Evolutionary conservation across 108 stramenopile species (phyloP).

Genomic region (Mediolabrus comicus): DNA sequence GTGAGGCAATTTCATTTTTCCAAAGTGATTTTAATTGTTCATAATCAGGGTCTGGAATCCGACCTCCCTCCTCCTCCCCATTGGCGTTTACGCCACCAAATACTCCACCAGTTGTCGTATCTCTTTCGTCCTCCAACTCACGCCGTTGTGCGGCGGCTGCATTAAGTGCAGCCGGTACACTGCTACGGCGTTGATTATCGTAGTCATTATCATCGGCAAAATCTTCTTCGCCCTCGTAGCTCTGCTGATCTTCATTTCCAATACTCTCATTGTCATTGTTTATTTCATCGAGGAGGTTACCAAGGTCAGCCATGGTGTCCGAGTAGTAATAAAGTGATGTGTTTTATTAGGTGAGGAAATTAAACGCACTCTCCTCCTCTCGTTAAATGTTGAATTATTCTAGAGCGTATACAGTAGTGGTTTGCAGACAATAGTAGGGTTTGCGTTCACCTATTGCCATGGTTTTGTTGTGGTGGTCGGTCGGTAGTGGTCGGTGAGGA

Average conservation of each 20-base stretch:
- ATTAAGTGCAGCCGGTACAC: constrained; percentile 21
- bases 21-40: constrained; percentile 58
- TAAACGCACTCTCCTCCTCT: no score
- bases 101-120: not conserved
- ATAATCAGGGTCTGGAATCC: constrained; percentile 54
- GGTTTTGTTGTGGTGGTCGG: no score
- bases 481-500: no score
- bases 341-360: no score
- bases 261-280: constrained; percentile 43
- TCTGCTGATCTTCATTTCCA: constrained; percentile 12
- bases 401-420: no score
- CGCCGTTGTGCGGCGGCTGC: constrained; percentile 17
- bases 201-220: not conserved
- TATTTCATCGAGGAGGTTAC: constrained; percentile 62
- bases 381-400: no score
- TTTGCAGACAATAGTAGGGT: no score
- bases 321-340: no score
- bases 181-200: constrained; percentile 1
- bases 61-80: constrained; percentile 10
- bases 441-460: no score
- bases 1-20: constrained; percentile 64
- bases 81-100: constrained; percentile 1
- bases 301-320: constrained; percentile 71
- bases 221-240: constrained; percentile 5
- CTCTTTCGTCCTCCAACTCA: not conserved